These are phyloP conservation scores for Paramecium sexaurelia DNA, from an alignment of 73 alveolate genomes.

Conservation along the genomic window DNA sequence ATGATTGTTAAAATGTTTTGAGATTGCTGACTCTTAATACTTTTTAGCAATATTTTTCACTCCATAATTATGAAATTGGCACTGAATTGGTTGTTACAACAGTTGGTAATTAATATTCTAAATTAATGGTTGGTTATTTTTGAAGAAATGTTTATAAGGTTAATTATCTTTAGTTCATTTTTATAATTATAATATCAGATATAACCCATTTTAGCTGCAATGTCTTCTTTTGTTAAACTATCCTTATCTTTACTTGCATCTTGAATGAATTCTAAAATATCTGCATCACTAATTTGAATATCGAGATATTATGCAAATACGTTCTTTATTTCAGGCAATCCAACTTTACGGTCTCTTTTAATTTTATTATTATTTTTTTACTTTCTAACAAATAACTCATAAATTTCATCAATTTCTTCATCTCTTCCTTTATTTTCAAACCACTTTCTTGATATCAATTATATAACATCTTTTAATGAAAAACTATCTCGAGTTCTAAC, in stretches of 20 bases:
- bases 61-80: neutral
- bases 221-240: constrained; percentile 55
- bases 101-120: neutral
- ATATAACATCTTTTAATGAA: constrained; percentile 52
- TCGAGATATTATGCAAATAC: constrained; percentile 65
- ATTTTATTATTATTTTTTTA: neutral
- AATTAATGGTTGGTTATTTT: neutral
- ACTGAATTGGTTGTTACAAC: neutral
- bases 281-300: constrained; percentile 68
- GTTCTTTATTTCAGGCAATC: constrained; percentile 51
- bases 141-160: constrained; percentile 11
- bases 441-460: constrained; percentile 58
- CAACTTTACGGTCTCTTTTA: constrained; percentile 63
- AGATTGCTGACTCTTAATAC: neutral
- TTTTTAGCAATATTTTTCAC: constrained; percentile 14
- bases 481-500: constrained; percentile 35
- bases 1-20: neutral
- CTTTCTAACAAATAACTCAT: constrained; percentile 67
- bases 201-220: constrained; percentile 56
- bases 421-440: constrained; percentile 66
- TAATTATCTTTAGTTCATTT: constrained; percentile 35
- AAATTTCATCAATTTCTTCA: constrained; percentile 68
- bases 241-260: constrained; percentile 67
- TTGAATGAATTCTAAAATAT: constrained; percentile 59
- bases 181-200: neutral